These are phyloP conservation scores for Plasmopara halstedii DNA, from an alignment of 352 stramenopile genomes.

Conservation along the genomic window DNA sequence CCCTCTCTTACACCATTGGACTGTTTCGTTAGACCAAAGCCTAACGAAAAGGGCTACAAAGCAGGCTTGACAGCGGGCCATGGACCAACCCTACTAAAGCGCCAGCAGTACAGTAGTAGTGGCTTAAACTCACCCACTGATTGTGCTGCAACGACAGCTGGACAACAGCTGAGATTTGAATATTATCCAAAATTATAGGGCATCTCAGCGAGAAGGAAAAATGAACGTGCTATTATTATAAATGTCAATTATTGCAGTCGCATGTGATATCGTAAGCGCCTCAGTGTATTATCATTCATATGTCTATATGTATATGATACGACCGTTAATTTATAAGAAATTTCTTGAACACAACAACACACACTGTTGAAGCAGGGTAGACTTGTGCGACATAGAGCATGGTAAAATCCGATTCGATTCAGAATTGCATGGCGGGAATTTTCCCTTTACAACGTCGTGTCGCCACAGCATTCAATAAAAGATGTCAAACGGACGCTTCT, in stretches of 20 bases:
- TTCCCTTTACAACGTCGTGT: constrained; percentile 3
- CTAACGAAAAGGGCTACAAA: neutral
- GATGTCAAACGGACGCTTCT: too few relatives aligned
- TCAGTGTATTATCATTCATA: constrained; percentile 8
- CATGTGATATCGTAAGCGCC: neutral
- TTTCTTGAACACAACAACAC: neutral
- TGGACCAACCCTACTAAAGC: constrained; percentile 5
- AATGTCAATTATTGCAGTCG: neutral
- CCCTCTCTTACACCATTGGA: too few relatives aligned
- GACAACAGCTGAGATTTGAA: constrained; percentile 8
- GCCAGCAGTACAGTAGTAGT: constrained; percentile 18
- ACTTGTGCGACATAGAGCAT: constrained; percentile 6
- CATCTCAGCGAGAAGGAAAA: constrained; percentile 1
- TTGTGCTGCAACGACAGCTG: constrained; percentile 11
- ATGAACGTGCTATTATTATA: neutral
- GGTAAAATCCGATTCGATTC: constrained; percentile 16
- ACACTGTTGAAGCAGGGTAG: neutral
- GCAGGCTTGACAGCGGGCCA: neutral
- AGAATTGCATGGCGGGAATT: neutral
- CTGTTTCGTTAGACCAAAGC: neutral
- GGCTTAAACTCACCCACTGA: constrained; percentile 2
- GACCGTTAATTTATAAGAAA: constrained; percentile 7
- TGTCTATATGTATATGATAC: too few relatives aligned
- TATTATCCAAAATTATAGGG: constrained; percentile 4
- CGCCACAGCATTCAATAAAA: constrained; percentile 1